Evolutionary conservation across 2,329 filamentous ascomycete genomes (phyloP), one percentile per base, ranked within the genome.

Genomic region (Phaeosphaeriaceae sp.): DNA sequence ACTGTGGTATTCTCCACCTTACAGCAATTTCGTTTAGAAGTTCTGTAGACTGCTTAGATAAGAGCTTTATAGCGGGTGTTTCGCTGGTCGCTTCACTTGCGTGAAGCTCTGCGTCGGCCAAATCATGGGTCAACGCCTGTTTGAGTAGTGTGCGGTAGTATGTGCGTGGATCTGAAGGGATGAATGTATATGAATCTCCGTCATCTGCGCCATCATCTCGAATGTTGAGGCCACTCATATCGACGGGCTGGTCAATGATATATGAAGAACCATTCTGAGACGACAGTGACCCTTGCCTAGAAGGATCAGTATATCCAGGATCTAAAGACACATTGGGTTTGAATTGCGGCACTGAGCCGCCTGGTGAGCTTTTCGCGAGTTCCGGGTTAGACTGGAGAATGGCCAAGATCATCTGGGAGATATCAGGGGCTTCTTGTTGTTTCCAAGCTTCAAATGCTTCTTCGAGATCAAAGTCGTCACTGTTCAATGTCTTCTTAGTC

Each of bases 381-480:
- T 93, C 89, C 3, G 92, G 93, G 61, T 90, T 91, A 5, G 88
- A 88, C 52, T 89, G 91, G 33, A 97, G 79, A 56, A 99, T 90
- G 30, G 92, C 89, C 63, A 96, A 81, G 81, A 99, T 94, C 85
- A 97, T 92, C 61, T 94, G 89, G 5, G 92, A 94, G 34, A 99
- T 78, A 61, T 96, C 90, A 11, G 89, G 88, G 3, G 84, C 83
- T 72, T 99, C 94, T n/a, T 86, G 84, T 68, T 90, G 93, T 72
- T 92, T 95, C 94, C 94, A 99, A 35, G 85, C 80, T 56, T 92
- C 86, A 69, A 92, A 99, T 3, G 88, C 87, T 52, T 96, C 92
- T 48, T 96, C 91, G 15, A 89, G 76, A 52, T 96, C 91, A 72
- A 99, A 99, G 71, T 99, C 93, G 39, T 92, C 86, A 60, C 83